phyloP scores from a whole-genome alignment of 768 basidiomycete genomes.

The Postia placenta region DNA sequence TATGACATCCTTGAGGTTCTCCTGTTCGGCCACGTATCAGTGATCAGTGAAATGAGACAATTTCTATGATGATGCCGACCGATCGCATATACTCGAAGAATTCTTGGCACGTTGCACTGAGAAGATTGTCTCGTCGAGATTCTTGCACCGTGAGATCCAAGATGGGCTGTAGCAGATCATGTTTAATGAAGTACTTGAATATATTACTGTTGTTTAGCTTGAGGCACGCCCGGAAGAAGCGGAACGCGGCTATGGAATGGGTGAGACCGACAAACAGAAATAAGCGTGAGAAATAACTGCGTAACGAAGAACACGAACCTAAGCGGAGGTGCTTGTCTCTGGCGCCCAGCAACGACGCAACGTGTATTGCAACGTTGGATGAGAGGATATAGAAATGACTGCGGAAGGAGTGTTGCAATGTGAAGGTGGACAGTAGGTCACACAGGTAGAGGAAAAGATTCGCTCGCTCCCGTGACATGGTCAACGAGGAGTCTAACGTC shows the following conservation, averaged over 20 bases:
- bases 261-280: slow-evolving; percentile 4
- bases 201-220: slow-evolving; percentile 77
- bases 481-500: slow-evolving; percentile 42
- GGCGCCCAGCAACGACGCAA: slow-evolving; percentile 72
- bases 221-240: slow-evolving; percentile 84
- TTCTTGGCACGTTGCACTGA: slow-evolving; percentile 94
- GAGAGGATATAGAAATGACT: slow-evolving; percentile 88
- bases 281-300: slow-evolving; percentile 9
- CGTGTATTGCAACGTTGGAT: slow-evolving; percentile 62
- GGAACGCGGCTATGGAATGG: slow-evolving; percentile 66
- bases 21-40: slow-evolving; percentile 37
- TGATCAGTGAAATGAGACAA: background rate
- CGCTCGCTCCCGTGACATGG: slow-evolving; percentile 65
- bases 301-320: slow-evolving; percentile 47
- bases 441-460: slow-evolving; percentile 86
- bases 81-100: slow-evolving; percentile 88
- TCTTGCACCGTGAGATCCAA: slow-evolving; percentile 81
- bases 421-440: slow-evolving; percentile 86
- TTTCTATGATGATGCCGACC: slow-evolving; percentile 32
- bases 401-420: slow-evolving; percentile 85
- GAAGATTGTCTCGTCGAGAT: slow-evolving; percentile 81
- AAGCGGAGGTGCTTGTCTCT: slow-evolving; percentile 91
- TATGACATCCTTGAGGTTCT: slow-evolving; percentile 84
- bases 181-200: slow-evolving; percentile 70
- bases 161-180: slow-evolving; percentile 78